Evolutionary conservation across 495 filamentous ascomycete species (phyloP).

Genomic region (Neurospora sp.): DNA sequence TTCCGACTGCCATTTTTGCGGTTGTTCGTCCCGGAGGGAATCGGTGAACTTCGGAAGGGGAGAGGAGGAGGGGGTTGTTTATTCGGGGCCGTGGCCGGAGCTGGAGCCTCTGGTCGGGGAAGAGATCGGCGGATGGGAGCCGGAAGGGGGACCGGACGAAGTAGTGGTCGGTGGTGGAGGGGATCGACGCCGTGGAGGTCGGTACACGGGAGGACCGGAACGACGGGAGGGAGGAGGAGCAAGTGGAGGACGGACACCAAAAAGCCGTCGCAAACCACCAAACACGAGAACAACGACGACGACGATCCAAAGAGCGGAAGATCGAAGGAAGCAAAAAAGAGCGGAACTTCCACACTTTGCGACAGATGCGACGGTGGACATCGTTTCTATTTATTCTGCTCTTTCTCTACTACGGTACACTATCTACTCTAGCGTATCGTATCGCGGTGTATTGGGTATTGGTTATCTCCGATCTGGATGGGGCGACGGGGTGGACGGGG

Average conservation of each 20-base stretch:
- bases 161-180: background rate
- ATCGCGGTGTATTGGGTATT: background rate
- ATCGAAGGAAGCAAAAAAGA: conserved; percentile 29
- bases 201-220: background rate
- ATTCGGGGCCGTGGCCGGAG: background rate
- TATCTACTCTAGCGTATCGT: background rate
- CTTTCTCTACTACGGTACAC: background rate
- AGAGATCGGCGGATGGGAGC: background rate
- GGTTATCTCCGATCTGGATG: background rate
- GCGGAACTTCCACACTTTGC: conserved; percentile 26
- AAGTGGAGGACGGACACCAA: background rate
- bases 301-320: conserved; percentile 30
- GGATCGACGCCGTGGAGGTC: background rate
- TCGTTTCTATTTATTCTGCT: background rate
- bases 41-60: too few relatives aligned
- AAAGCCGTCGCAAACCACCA: conserved; percentile 17
- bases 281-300: conserved; percentile 24
- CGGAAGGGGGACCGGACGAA: background rate
- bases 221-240: background rate
- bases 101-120: background rate
- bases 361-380: background rate
- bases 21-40: background rate
- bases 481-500: background rate
- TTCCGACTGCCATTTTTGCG: conserved; percentile 32
- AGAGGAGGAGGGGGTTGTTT: too few relatives aligned